phyloP scores from a whole-genome alignment of 148 eudicot genomes.

The Rhododendron mucronatum region DNA sequence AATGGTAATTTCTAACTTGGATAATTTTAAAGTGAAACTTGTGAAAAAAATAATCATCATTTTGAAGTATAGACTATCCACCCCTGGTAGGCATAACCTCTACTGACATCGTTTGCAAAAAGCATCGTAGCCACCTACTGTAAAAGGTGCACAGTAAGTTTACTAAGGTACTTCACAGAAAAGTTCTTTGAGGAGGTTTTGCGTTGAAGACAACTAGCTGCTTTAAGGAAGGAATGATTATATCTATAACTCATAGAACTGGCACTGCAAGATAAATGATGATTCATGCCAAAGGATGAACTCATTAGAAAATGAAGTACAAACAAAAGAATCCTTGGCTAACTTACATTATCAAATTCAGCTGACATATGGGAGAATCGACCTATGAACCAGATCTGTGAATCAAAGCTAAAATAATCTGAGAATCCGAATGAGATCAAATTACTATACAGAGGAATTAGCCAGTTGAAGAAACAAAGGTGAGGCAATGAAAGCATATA shows the following conservation, averaged over 20 bases:
- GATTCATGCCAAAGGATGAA: not conserved
- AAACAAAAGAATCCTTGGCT: not conserved
- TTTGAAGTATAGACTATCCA: not conserved
- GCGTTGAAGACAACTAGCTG: not conserved
- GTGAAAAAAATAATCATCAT: not conserved
- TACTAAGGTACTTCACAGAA: not conserved
- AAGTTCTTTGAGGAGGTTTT: not conserved
- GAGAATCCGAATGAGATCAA: not conserved
- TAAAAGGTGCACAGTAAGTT: not conserved
- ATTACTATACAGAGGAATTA: not conserved
- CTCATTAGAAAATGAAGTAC: not conserved
- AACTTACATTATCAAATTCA: constrained; percentile 75
- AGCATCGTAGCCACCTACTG: not conserved
- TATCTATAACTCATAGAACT: not conserved
- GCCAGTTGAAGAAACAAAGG: not conserved
- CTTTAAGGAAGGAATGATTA: not conserved
- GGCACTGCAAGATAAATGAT: not conserved
- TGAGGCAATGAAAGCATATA: not conserved
- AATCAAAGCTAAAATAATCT: constrained; percentile 18
- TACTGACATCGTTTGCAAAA: not conserved
- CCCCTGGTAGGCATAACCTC: not conserved
- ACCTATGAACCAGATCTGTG: constrained; percentile 82
- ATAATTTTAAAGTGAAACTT: not conserved
- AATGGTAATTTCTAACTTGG: not conserved
- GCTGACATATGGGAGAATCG: constrained; percentile 68